These are phyloP conservation scores for Dioscorea dumetorum DNA, from an alignment of 106 monocot species.

Conservation along the genomic window DNA sequence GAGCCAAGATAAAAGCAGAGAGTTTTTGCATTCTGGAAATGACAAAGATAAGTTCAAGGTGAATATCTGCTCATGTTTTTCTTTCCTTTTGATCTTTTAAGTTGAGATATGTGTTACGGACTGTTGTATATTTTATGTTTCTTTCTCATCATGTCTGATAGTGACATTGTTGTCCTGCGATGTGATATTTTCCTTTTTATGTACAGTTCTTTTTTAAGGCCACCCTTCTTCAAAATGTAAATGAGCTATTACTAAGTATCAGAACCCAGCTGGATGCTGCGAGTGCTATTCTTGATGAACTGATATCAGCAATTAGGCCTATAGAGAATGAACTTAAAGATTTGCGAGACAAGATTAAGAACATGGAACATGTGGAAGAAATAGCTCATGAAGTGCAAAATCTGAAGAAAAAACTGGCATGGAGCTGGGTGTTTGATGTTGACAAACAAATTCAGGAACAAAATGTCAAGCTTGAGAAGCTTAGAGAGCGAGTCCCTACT, in stretches of 20 bases:
- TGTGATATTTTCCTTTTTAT: not conserved
- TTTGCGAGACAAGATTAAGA: constrained; percentile 81
- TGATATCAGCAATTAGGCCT: constrained; percentile 76
- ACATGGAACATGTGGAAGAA: constrained; percentile 97
- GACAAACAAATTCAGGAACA: constrained; percentile 80
- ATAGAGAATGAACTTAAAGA: constrained; percentile 62
- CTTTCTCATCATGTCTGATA: not conserved
- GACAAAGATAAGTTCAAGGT: constrained; percentile 99
- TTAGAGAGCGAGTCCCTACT: constrained; percentile 78
- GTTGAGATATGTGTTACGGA: too few species aligned
- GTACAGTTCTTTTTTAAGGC: constrained; percentile 96
- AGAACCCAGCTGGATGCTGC: constrained; percentile 51
- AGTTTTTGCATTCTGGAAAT: constrained; percentile 97
- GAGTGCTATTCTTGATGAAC: constrained; percentile 55
- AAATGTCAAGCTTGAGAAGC: constrained; percentile 44
- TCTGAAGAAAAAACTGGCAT: constrained; percentile 90
- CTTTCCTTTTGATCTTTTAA: too few species aligned
- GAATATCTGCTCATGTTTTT: not conserved
- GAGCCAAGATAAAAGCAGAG: constrained; percentile 99
- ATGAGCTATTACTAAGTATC: constrained; percentile 72
- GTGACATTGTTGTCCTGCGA: not conserved
- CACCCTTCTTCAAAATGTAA: constrained; percentile 95
- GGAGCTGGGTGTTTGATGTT: constrained; percentile 95
- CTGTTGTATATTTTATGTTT: too few species aligned
- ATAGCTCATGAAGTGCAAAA: constrained; percentile 63